phyloP scores from a whole-genome alignment of 2,329 filamentous ascomycete genomes.

The Trichoderma sp. region DNA sequence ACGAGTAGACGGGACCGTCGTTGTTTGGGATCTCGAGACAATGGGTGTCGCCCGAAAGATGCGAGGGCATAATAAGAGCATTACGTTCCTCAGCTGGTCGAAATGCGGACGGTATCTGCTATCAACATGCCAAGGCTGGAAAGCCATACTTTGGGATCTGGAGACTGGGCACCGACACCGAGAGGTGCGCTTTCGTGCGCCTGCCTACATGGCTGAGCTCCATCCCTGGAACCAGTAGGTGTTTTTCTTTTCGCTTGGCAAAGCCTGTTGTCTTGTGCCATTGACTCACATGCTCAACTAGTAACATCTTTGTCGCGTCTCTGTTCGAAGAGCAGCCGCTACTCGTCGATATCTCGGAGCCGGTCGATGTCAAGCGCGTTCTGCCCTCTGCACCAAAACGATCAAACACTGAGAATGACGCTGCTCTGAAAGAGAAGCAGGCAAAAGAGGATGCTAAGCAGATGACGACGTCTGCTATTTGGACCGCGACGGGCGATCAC shows the following conservation, averaged over 20 bases:
- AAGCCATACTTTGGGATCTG: constrained; percentile 93
- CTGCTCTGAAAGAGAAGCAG: constrained; percentile 76
- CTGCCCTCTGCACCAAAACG: constrained; percentile 83
- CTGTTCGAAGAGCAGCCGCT: constrained; percentile 92
- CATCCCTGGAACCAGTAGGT: constrained; percentile 84
- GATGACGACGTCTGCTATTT: constrained; percentile 90
- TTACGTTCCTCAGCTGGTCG: constrained; percentile 96
- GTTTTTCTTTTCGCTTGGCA: neutral
- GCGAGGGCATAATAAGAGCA: constrained; percentile 88
- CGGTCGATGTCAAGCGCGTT: constrained; percentile 72
- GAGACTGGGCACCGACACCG: constrained; percentile 70
- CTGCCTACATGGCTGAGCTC: constrained; percentile 93
- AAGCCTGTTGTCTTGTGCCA: neutral
- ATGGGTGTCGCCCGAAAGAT: constrained; percentile 95
- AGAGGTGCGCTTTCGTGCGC: constrained; percentile 87
- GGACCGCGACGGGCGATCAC: constrained; percentile 82
- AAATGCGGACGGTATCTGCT: constrained; percentile 87
- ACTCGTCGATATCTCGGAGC: constrained; percentile 77
- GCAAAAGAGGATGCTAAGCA: constrained; percentile 91
- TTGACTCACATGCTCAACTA: constrained; percentile 43
- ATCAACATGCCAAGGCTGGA: constrained; percentile 94
- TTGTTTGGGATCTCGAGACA: constrained; percentile 96
- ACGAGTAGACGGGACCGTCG: constrained; percentile 89
- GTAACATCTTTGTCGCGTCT: constrained; percentile 83
- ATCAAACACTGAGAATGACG: constrained; percentile 69